Evolutionary conservation across 352 stramenopile species (phyloP), one percentile per base, ranked within the genome.

Genomic region (Phytophthora syringae): DNA sequence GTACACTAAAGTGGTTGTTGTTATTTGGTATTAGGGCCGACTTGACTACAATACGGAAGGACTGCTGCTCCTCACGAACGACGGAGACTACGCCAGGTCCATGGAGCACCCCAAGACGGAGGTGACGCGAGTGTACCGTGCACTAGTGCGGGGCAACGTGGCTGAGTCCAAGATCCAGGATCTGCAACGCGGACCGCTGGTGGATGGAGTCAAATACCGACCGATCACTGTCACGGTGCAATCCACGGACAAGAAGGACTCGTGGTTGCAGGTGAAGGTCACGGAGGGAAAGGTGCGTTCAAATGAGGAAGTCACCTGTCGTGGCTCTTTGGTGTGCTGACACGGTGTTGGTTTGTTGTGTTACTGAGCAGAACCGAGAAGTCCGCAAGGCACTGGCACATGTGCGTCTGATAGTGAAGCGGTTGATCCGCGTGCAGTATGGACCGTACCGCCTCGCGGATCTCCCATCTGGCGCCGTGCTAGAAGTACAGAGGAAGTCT

Each of bases 21-120:
- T 7, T 48, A n/a, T 13, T n/a, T 47, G 21, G 18, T 50, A 34
- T n/a, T 56, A 89, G 86, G 88, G 89, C 16, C 88, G 90, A 59
- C 80, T 98, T n/a, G 93, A 98, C 63, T 97, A 89, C 67, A 95
- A 97, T 53, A 97, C 89, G 15, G 92, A 98, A 65, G 93, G 93
- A 1, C 70, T 98, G 27, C 66, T 98, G 59, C 78, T 98, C n/a
- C 80, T 98, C 12, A 98, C 91, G 12, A 97, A 96, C 65, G 85
- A 98, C 60, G 93, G 93, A 25, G 91, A 95, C 57, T 96, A 97
- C 64, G 88, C 92, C 21, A 76, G 91, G 13, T 61, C 87, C 37
- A 67, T 98, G 61, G 93, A 98, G 61, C 91, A 97, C 51, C 93
- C 93, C 20, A 87, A 82, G 68, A 93, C 64, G 50, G 74, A 79